Evolutionary conservation across 257 asterid genomes (phyloP).

Genomic region (Galeopsis tetrahit): DNA sequence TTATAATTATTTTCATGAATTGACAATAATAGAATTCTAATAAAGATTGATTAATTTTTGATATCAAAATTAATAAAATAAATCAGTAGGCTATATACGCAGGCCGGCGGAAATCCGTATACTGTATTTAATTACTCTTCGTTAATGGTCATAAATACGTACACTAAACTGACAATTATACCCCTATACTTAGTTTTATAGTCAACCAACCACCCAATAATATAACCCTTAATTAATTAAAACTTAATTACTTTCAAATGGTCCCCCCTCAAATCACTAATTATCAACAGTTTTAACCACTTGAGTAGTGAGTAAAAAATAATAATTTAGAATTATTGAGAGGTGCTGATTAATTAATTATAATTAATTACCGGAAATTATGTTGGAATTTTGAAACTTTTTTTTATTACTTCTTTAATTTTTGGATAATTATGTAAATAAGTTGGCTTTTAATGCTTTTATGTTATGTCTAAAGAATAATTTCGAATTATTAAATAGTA

Average conservation of each 20-base stretch:
- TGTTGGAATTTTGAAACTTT: constrained; percentile 35
- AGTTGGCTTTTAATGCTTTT: constrained; percentile 20
- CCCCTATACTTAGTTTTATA: constrained; percentile 36
- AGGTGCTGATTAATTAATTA: constrained; percentile 1
- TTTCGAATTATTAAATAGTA: background rate
- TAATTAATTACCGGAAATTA: constrained; percentile 34
- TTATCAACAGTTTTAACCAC: constrained; percentile 45
- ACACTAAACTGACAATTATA: constrained; percentile 37
- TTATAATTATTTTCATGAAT: too few relatives aligned
- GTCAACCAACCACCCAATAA: constrained; percentile 50
- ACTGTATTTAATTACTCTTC: constrained; percentile 31
- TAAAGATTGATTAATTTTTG: too few relatives aligned
- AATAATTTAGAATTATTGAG: constrained; percentile 32
- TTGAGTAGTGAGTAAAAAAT: background rate
- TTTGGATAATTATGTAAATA: constrained; percentile 5
- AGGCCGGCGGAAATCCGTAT: constrained; percentile 66
- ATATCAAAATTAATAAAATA: too few relatives aligned
- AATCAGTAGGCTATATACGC: constrained; percentile 38
- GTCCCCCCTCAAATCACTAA: constrained; percentile 70
- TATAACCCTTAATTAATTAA: constrained; percentile 45
- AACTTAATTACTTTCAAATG: constrained; percentile 45
- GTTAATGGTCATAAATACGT: constrained; percentile 32
- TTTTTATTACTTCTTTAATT: background rate
- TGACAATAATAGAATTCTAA: too few relatives aligned
- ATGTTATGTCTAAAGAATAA: constrained; percentile 20